Base-by-base conservation (phyloP, 2,329 filamentous ascomycete species). In the Aspergillus texensis region DNA sequence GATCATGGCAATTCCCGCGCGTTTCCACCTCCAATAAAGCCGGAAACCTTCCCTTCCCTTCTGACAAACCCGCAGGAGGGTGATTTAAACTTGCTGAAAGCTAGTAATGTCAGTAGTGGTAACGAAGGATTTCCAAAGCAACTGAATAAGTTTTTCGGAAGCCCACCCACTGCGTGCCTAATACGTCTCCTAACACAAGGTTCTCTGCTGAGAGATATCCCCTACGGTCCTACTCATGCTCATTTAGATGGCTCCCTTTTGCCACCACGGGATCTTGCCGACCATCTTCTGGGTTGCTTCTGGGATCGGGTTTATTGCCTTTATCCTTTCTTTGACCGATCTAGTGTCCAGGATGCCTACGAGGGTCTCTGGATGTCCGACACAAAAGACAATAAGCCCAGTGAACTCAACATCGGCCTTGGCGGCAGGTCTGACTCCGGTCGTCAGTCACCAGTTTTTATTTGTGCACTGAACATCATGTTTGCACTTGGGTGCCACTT, bases 281-380 rank as follows among this genome's bases (percentile, higher is more conserved):
- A 83, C 64, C 75, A 80, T 43, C 71, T 83, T 1, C 46, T 83
- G 3, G 65, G 74, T 5, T 72, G 73, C 19, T 83, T 78, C 58
- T 82, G 76, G 65, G 68, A 78, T 16, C 67, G 74, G 10, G 71
- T 83, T 1, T 78, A 78, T 62, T 80, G 76, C 65, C 70, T 83
- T 11, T 82, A 82, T 58, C 81, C 82, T 0, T 79, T 82, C 61
- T 78, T 83, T 58, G 76, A 83, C 67, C 73, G 77, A 4, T 72
- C 74, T 0, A 75, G 74, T n/a, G 83, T 84, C 55, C 70, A 79
- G 58, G 64, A 66, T 21, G 78, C 77, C 0, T 82, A 82, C 54
- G 68, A 77, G 36, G 77, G 72, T 39, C 67, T 83, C 0, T 82
- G 80, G 79, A 63, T 65, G 9, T 66, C 74, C 1, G 62, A 67